Percentiles rank a stretch among this genome's conserved stretches.
phyloP scores from a whole-genome alignment of 208 protist genomes.

The Leishmania gerbilli region DNA sequence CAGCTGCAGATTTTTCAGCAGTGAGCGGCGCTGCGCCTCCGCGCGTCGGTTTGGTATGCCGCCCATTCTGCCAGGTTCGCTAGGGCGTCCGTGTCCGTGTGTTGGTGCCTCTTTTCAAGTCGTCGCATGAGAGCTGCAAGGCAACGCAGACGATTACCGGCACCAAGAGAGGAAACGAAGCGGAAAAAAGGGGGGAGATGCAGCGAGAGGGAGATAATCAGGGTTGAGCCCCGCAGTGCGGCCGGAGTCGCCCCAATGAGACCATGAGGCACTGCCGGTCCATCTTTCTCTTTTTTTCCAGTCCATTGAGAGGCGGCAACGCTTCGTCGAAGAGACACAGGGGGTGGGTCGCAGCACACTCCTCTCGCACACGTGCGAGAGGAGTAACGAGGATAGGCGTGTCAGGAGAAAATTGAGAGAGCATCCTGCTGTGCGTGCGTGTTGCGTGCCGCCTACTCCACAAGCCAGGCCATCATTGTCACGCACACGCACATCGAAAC shows the following conservation, averaged over 20 bases:
- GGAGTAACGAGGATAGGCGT: background rate
- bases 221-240: background rate
- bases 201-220: background rate
- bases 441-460: background rate
- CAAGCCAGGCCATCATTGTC: background rate
- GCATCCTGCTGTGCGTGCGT: background rate
- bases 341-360: background rate
- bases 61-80: background rate
- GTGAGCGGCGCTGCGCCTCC: constrained; percentile 43
- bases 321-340: background rate
- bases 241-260: background rate
- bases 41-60: constrained; percentile 9
- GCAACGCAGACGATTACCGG: background rate
- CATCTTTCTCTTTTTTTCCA: background rate
- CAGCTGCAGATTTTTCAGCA: constrained; percentile 59
- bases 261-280: background rate
- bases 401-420: background rate
- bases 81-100: background rate
- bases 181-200: background rate
- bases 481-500: background rate
- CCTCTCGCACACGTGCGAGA: background rate
- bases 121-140: background rate
- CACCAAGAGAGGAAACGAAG: background rate
- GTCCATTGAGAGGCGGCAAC: background rate
- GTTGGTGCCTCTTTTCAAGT: background rate